A percentile compares a stretch with the other conserved stretches of the same genome.
Evolutionary conservation across 768 basidiomycete species (phyloP).

Genomic region (Boletus huronensis): DNA sequence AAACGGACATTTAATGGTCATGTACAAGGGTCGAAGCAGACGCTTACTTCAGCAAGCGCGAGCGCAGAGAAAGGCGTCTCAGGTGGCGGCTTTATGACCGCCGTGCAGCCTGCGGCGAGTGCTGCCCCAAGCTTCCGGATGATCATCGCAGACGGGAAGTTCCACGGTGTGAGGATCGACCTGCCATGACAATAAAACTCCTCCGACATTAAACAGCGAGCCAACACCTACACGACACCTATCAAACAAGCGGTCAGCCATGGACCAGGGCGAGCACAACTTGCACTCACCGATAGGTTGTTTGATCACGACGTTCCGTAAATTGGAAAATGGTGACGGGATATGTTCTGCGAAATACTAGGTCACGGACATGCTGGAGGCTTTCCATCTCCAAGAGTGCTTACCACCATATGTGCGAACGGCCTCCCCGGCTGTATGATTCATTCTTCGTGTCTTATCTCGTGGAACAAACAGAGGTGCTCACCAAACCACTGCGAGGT

Average conservation of each 20-base stretch:
- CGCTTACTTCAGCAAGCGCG: slow-evolving; percentile 79
- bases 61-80: slow-evolving; percentile 94
- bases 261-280: slow-evolving; percentile 36
- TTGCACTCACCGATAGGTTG: slow-evolving; percentile 74
- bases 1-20: background rate
- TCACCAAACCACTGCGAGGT: slow-evolving; percentile 74
- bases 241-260: background rate
- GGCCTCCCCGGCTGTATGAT: slow-evolving; percentile 76
- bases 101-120: slow-evolving; percentile 94
- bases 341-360: slow-evolving; percentile 64
- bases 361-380: background rate
- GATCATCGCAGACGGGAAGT: slow-evolving; percentile 95
- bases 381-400: slow-evolving; percentile 10
- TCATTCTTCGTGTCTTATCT: background rate
- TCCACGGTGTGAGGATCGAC: slow-evolving; percentile 82
- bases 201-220: too few species aligned
- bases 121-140: slow-evolving; percentile 87
- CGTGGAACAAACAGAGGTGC: background rate
- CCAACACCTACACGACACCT: slow-evolving; percentile 47
- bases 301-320: slow-evolving; percentile 87
- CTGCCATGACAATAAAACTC: slow-evolving; percentile 35
- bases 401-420: slow-evolving; percentile 86
- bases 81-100: slow-evolving; percentile 90
- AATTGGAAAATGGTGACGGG: slow-evolving; percentile 64
- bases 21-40: background rate